Evolutionary conservation across 2,329 filamentous ascomycete genomes (phyloP).

Genomic region (Cordyceps cicadae): DNA sequence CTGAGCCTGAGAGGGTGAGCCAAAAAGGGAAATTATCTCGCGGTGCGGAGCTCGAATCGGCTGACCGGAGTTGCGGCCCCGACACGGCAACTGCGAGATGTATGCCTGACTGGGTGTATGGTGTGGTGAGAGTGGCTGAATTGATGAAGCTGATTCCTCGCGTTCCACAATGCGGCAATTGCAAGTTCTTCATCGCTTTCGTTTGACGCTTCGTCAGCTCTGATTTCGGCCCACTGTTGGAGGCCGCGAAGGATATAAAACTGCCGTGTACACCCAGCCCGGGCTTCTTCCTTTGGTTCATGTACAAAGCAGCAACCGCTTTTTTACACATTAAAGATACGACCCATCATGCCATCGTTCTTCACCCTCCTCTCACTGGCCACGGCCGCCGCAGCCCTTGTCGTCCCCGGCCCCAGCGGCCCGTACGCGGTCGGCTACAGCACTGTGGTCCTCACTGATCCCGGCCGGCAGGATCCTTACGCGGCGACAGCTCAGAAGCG

Average conservation of each 20-base stretch:
- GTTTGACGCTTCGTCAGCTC: neutral
- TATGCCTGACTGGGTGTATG: neutral
- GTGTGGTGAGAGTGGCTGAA: neutral
- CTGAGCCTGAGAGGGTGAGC: neutral
- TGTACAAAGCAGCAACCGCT: neutral
- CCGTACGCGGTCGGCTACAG: constrained; percentile 23
- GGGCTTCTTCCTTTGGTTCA: neutral
- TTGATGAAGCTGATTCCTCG: neutral
- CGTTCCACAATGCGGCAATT: neutral
- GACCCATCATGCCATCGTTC: constrained; percentile 16
- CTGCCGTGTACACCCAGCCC: neutral
- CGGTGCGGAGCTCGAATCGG: neutral
- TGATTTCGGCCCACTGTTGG: neutral
- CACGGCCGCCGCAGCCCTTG: constrained; percentile 16
- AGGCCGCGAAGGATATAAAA: neutral
- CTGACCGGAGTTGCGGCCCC: neutral
- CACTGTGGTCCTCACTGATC: constrained; percentile 22
- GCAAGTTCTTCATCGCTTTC: neutral
- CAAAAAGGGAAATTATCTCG: constrained; percentile 7
- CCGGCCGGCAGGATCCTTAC: constrained; percentile 24
- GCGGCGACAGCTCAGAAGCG: constrained; percentile 19
- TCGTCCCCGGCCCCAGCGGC: constrained; percentile 23
- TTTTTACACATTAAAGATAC: too few relatives aligned
- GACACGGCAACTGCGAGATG: neutral
- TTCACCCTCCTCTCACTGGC: constrained; percentile 12